These are phyloP conservation scores for Phytophthora constricta DNA, from an alignment of 352 stramenopile genomes.

Conservation along the genomic window DNA sequence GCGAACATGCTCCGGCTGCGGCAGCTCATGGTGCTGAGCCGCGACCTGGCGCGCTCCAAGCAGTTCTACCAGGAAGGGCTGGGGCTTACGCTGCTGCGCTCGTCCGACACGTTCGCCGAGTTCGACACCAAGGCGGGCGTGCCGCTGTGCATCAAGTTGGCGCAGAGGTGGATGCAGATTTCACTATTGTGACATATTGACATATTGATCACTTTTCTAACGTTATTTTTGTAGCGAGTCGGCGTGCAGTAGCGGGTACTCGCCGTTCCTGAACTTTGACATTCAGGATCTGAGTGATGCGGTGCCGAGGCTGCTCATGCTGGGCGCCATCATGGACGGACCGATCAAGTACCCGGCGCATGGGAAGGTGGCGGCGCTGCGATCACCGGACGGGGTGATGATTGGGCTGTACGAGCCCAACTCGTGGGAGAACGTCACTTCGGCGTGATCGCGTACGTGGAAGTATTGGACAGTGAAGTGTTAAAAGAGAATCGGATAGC, in stretches of 20 bases:
- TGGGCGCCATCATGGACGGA: conserved; percentile 91
- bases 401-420: conserved; percentile 93
- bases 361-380: conserved; percentile 88
- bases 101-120: conserved; percentile 86
- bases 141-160: conserved; percentile 82
- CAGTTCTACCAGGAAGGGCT: conserved; percentile 88
- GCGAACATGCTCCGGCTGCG: conserved; percentile 67
- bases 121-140: conserved; percentile 71
- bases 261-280: conserved; percentile 93
- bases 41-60: conserved; percentile 79
- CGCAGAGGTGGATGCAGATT: conserved; percentile 56
- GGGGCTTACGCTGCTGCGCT: conserved; percentile 71
- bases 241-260: conserved; percentile 87
- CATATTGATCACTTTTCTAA: conserved; percentile 4
- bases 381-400: conserved; percentile 92
- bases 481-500: neutral
- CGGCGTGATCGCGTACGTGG: conserved; percentile 62
- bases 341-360: conserved; percentile 94
- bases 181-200: neutral
- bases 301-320: conserved; percentile 83
- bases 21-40: conserved; percentile 86
- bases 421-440: conserved; percentile 86
- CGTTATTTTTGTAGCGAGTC: conserved; percentile 55
- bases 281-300: conserved; percentile 89
- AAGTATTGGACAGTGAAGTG: too few species aligned